Evolutionary conservation across 78 protist genomes (phyloP).

Genomic region (Dictyostelium capitatum): DNA sequence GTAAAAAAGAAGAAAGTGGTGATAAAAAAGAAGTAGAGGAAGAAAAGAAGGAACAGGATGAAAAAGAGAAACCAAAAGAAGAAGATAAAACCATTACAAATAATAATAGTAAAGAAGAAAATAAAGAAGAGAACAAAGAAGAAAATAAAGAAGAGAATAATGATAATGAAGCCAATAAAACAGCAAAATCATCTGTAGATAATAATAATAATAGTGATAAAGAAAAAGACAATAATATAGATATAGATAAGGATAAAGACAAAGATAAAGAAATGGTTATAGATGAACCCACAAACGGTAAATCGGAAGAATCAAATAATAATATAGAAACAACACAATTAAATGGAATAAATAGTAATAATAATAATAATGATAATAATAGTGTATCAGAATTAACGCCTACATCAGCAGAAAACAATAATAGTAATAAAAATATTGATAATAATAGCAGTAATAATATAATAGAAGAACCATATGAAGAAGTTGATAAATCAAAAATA

Average conservation of each 20-base stretch:
- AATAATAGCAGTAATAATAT: neutral
- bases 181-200: neutral
- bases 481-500: slow-evolving; percentile 5
- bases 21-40: neutral
- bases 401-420: too few species aligned
- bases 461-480: neutral
- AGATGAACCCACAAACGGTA: slow-evolving; percentile 13
- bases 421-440: neutral
- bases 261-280: neutral
- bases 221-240: neutral
- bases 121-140: neutral
- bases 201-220: neutral
- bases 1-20: neutral
- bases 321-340: neutral
- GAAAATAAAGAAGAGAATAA: neutral
- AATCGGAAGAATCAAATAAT: neutral
- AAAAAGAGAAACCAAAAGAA: neutral
- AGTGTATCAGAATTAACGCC: too few species aligned
- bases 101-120: neutral
- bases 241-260: neutral
- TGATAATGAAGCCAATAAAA: neutral
- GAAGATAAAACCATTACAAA: neutral
- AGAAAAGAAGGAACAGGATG: neutral
- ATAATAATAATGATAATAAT: too few species aligned
- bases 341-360: too few species aligned